These are phyloP conservation scores for Whalleya microplaca DNA, from an alignment of 2,329 filamentous ascomycete species.

Conservation along the genomic window DNA sequence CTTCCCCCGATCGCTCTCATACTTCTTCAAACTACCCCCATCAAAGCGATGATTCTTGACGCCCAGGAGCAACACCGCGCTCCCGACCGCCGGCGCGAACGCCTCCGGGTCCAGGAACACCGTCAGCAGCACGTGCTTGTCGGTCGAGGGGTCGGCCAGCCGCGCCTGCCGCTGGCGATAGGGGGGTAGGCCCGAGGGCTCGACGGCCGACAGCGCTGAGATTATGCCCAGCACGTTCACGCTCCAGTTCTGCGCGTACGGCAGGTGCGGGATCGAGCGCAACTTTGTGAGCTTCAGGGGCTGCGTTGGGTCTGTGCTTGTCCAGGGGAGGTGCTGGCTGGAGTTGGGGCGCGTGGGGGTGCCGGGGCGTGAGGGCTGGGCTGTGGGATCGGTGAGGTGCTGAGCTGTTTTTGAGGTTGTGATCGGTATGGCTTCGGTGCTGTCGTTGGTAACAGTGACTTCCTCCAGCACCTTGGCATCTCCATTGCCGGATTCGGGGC, in stretches of 20 bases:
- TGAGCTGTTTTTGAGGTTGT: conserved; percentile 25
- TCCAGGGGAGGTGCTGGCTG: conserved; percentile 36
- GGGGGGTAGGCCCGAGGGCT: conserved; percentile 53
- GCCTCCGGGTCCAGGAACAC: conserved; percentile 57
- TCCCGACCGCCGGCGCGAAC: conserved; percentile 52
- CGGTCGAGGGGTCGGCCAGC: conserved; percentile 54
- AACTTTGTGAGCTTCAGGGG: conserved; percentile 58
- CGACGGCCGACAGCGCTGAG: conserved; percentile 49
- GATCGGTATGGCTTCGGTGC: conserved; percentile 44
- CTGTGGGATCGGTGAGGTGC: conserved; percentile 23
- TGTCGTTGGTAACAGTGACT: conserved; percentile 38
- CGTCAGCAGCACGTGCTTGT: conserved; percentile 56
- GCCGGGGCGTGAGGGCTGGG: conserved; percentile 5
- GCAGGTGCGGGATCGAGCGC: conserved; percentile 53
- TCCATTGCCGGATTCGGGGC: conserved; percentile 4
- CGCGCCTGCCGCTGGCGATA: conserved; percentile 56
- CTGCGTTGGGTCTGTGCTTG: conserved; percentile 45
- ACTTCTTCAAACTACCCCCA: conserved; percentile 48
- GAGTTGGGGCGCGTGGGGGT: conserved; percentile 13
- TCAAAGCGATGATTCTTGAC: conserved; percentile 63
- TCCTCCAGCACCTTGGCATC: conserved; percentile 11
- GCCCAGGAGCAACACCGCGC: conserved; percentile 54
- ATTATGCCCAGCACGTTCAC: conserved; percentile 59
- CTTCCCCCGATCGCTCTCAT: conserved; percentile 41
- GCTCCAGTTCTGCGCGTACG: conserved; percentile 62